phyloP scores from a whole-genome alignment of 1,284 basidiomycete genomes.

The Caloboletus firmus region DNA sequence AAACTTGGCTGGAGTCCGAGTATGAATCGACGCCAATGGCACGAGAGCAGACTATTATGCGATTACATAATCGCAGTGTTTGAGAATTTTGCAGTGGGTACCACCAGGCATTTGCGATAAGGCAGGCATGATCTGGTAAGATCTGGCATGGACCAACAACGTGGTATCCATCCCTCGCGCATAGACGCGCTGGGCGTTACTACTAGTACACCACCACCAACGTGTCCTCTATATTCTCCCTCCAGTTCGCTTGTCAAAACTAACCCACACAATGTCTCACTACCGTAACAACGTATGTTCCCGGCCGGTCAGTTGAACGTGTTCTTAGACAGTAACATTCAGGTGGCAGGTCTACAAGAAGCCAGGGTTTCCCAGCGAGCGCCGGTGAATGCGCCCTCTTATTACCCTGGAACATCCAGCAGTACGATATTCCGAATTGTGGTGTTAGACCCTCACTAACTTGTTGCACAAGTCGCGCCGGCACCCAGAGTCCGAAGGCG shows the following conservation, averaged over 20 bases:
- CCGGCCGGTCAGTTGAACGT: neutral
- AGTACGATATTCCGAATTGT: neutral
- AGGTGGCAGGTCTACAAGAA: conserved; percentile 6
- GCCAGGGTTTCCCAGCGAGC: conserved; percentile 19
- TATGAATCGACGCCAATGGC: too few relatives aligned
- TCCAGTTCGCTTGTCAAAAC: neutral
- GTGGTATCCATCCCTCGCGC: neutral
- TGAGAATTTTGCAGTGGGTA: too few relatives aligned
- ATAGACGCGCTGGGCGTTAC: conserved; percentile 3
- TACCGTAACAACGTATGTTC: conserved; percentile 3
- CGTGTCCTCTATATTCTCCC: neutral
- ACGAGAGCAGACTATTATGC: too few relatives aligned
- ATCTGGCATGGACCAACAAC: conserved; percentile 15
- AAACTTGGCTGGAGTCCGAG: too few relatives aligned
- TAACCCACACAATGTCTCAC: conserved; percentile 1
- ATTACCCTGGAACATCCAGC: conserved; percentile 24
- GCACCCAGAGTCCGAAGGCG: conserved; percentile 91
- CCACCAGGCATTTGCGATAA: too few relatives aligned
- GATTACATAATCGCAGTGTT: too few relatives aligned
- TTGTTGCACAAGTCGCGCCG: conserved; percentile 48
- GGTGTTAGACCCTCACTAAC: neutral
- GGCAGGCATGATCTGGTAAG: too few relatives aligned
- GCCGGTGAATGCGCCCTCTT: conserved; percentile 22
- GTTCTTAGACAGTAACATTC: neutral
- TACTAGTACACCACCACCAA: neutral